Base-by-base conservation (phyloP, 1,284 basidiomycete genomes). In the Apiotrichum mycotoxinovorans region DNA sequence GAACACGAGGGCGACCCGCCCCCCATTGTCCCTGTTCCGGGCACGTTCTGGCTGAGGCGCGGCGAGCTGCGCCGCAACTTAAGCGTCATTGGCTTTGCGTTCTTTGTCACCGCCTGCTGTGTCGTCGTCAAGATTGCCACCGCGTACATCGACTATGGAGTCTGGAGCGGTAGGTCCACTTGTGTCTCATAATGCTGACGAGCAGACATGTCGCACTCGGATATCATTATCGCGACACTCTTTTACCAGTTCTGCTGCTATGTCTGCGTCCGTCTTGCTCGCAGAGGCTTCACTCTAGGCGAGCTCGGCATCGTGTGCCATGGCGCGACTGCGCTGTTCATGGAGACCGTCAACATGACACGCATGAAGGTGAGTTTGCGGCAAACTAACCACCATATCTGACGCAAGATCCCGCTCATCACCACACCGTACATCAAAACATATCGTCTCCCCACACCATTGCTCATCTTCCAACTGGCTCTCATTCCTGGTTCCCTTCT, bases 191-290 rank as follows among this genome's bases (percentile, higher is more conserved):
- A 30, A 9, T 3, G 30, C 54, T 56, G 34, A 56, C 48, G 14
- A 30, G 26, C 67, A 93, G 88, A 91, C 78, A 80, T 93, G 75
- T 85, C 83, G 63, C 81, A 83, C 61, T 84, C 90, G 60, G 95
- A 98, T 70, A 82, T 91, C 49, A 78, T 85, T 20, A 79, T 88
- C 14, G 83, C 84, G 23, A 85, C 91, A 0, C 72, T 89, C 45
- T 90, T 95, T 77, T 98, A 89, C 75, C 96, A 98, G 72, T 87
- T 91, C 66, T 86, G 89, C 44, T 80, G 98, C 52, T 98, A 98
- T 72, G 82, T 88, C 48, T 89, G 89, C 52, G 84, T 96, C 49
- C 84, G 95, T 23, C 81, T 99, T 34, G 95, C 93, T 0, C 87
- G 96, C 65, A 84, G 88, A 25, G 91, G 90, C 15, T 95, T 98